Base-by-base conservation (phyloP, 441 rosid genomes). In the Eruca vesicaria region DNA sequence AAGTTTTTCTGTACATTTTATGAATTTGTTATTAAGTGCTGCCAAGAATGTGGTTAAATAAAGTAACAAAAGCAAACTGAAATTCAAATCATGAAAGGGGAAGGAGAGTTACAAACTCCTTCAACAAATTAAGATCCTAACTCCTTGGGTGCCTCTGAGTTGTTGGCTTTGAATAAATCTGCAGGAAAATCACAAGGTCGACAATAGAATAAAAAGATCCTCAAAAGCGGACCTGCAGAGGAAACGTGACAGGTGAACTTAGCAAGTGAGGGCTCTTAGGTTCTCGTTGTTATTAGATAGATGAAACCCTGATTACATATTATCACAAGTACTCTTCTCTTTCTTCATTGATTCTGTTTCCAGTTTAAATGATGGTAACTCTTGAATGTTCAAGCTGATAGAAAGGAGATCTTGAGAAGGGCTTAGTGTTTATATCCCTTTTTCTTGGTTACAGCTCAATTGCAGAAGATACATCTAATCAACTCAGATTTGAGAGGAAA, bases 221-320 rank as follows among this genome's bases (percentile, higher is more conserved):
- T 57, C 75, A 56, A 73, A 78, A 72, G 80, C 78, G 79, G 78
- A 77, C 65, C 79, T 74, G 68, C 85, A 80, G 78, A 79, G 79
- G 86, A 90, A 83, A 84, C 84, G 73, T 84, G 89, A 88, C 96
- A 96, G 98, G 98, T 96, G 96, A 90, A 89, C 85, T 80, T 75
- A 86, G 88, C 96, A 93, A 83, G 95, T 88, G 96, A 91, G 90
- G 84, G 78, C 87, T 87, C 93, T 82, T 87, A 83, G 87, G 87
- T 84, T 89, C 82, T 88, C 84, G 61, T 82, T 53, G 63, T 73
- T 65, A 70, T 66, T 58, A 70, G 21, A 16, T 76, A 60, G 63
- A 58, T 66, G 62, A 71, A 64, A 57, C 50, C 55, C 72, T 68
- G 66, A 63, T 29, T 71, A 60, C 72, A 69, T 77, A 23, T 64